These are phyloP conservation scores for Salix brachista DNA, from an alignment of 345 rosid genomes.

Conservation along the genomic window DNA sequence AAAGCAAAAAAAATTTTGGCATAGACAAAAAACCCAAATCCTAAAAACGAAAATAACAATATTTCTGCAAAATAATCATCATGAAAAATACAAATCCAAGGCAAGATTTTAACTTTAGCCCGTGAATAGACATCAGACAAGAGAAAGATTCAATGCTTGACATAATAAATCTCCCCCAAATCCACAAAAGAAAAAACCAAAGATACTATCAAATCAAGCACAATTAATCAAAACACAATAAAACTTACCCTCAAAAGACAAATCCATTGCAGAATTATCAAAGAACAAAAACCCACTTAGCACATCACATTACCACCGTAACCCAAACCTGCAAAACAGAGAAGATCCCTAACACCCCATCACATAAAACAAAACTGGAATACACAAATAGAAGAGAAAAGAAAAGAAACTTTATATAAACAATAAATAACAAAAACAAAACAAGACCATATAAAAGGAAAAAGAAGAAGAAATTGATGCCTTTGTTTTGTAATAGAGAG, in stretches of 20 bases:
- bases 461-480: background rate
- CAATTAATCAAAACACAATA: background rate
- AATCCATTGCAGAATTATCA: slow-evolving; percentile 29
- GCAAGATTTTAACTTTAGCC: slow-evolving; percentile 18
- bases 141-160: background rate
- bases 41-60: background rate
- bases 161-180: background rate
- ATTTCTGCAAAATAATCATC: background rate
- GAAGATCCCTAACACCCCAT: slow-evolving; percentile 1
- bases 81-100: slow-evolving; percentile 6
- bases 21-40: slow-evolving; percentile 6
- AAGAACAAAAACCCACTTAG: slow-evolving; percentile 17
- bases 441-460: slow-evolving; percentile 6
- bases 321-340: slow-evolving; percentile 30
- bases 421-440: background rate
- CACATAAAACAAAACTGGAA: background rate
- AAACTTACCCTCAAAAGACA: slow-evolving; percentile 28
- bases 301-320: slow-evolving; percentile 43
- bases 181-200: slow-evolving; percentile 1
- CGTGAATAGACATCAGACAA: slow-evolving; percentile 6
- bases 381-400: background rate
- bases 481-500: background rate
- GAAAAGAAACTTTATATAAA: background rate
- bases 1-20: too few relatives aligned
- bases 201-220: background rate